Percentiles rank a stretch among this genome's conserved stretches.
These are phyloP conservation scores for Cordyceps tenuipes DNA, from an alignment of 2,329 filamentous ascomycete species.

Conservation along the genomic window DNA sequence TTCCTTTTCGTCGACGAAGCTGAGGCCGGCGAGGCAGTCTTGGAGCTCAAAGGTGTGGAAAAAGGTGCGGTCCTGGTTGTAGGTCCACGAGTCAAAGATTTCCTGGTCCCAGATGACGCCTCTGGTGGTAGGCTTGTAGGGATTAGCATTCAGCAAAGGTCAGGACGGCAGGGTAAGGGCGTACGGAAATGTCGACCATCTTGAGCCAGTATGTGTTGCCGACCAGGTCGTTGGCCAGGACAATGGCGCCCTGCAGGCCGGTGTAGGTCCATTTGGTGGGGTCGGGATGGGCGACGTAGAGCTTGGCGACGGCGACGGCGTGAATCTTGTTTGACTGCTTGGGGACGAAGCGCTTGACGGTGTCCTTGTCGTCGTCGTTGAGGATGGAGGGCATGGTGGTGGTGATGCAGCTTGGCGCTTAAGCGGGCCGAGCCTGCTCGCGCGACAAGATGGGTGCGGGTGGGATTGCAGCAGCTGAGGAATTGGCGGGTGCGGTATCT, in stretches of 20 bases:
- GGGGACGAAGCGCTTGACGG: slow-evolving; percentile 86
- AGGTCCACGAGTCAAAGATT: slow-evolving; percentile 88
- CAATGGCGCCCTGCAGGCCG: slow-evolving; percentile 82
- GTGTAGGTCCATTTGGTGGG: slow-evolving; percentile 86
- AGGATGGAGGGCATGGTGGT: slow-evolving; percentile 58
- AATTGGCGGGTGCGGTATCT: background rate
- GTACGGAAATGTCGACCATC: slow-evolving; percentile 89
- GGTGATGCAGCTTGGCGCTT: slow-evolving; percentile 17
- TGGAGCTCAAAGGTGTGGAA: slow-evolving; percentile 97
- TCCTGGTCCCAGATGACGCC: slow-evolving; percentile 97
- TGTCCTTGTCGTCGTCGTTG: slow-evolving; percentile 90
- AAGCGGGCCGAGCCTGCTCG: slow-evolving; percentile 2
- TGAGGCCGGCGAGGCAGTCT: slow-evolving; percentile 80
- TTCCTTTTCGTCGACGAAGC: slow-evolving; percentile 95
- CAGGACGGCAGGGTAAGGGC: background rate
- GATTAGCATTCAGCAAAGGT: background rate
- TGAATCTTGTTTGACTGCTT: slow-evolving; percentile 97
- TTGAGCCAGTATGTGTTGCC: slow-evolving; percentile 97
- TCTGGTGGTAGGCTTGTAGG: slow-evolving; percentile 64
- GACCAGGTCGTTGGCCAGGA: slow-evolving; percentile 87
- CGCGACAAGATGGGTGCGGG: slow-evolving; percentile 7
- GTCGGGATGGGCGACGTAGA: slow-evolving; percentile 89
- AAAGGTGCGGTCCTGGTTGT: slow-evolving; percentile 95
- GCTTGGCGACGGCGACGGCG: slow-evolving; percentile 82
- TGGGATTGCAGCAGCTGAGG: background rate